Base-by-base conservation (phyloP, 345 rosid species). In the Angophora floribunda region DNA sequence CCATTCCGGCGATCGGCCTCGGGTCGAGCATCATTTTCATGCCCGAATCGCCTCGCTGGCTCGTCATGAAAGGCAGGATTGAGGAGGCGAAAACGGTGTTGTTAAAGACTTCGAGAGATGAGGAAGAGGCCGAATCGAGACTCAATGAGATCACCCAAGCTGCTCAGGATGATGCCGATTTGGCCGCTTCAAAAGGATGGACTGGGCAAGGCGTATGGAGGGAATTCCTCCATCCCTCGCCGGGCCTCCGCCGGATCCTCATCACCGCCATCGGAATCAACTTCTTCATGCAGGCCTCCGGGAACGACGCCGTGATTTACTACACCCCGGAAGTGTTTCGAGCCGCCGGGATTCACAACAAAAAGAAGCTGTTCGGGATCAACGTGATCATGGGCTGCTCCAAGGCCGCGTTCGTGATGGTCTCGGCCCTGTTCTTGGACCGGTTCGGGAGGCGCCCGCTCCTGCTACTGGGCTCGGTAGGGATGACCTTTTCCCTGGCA, bases 221-320 rank as follows among this genome's bases (percentile, higher is more conserved):
- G 53, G 94, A 93, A 85, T 47, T 92, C 44, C 49, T 91, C 13
- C 82, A 47, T 4, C 95, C 95, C 55, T 89, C 94, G 45, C 90
- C 88, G 4, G 89, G 94, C 5, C 65, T 93, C 87, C 91, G 93
- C 32, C 85, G 95, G 65, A 93, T 93, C 26, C 91, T 96, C 16
- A 85, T 93, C 13, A 89, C 94, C 0, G 95, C 97, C 45, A 88
- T 93, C 19, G 98, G 98, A 26, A 85, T 94, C 16, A 93, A 95
- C 88, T 94, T 95, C 93, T 95, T 95, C 88, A 93, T 93, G 96
- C 96, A 95, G 88, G 96, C 96, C 52, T 94, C 97, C 30, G 97
- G 97, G 1, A 94, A 94, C 24, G 97, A 95, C 67, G 95, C 96
- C 0, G 93, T 93, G 51, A 90, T 95, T 28, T 93, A 94, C 87